Evolutionary conservation across 805 yeast species (phyloP), one percentile per base, ranked within the genome.

Genomic region (Jamesozyma rosinii): DNA sequence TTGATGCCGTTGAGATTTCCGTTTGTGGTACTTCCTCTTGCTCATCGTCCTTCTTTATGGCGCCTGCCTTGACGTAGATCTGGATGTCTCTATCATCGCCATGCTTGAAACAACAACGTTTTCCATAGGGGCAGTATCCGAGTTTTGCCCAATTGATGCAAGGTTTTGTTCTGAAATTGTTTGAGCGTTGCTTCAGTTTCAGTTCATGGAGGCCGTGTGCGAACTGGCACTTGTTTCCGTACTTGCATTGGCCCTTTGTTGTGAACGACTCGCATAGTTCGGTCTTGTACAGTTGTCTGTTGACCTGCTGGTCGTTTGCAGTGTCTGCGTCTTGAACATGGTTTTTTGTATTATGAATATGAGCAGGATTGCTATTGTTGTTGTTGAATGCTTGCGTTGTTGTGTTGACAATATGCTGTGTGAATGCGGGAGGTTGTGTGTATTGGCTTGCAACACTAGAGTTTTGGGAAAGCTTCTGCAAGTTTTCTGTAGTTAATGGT

Each of bases 191-290:
- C 37, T 86, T 79, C 11, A 64, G 52, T 61, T 85, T 85, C 53
- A 88, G 68, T 62, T 88, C 96, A 43, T 73, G 66, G 33, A 75
- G 70, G 17, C 97, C 96, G 58, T 88, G 97, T 5, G 96, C 96
- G 71, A 88, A 88, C 66, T 88, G 96, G 63, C 97, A 88, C 67
- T 88, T 88, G 50, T 75, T 73, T 2, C 95, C 95, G 60, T 88
- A 88, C 14, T 95, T 95, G 61, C 97, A 88, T 41, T 62, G 56
- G 20, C 84, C 83, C 50, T 77, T 74, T 53, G 75, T 77, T 57
- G 78, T 75, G 59, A 72, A 88, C 21, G 89, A 81, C 33, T 80
- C 82, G 63, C 97, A 88, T 44, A 89, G 71, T 63, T 88, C 97
- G 0, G 97, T 89, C 66, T 88, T 88, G 74, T 86, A 88, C 33